Conservation (phyloP, 257 asterid species). For the Primulina eburnea region DNA sequence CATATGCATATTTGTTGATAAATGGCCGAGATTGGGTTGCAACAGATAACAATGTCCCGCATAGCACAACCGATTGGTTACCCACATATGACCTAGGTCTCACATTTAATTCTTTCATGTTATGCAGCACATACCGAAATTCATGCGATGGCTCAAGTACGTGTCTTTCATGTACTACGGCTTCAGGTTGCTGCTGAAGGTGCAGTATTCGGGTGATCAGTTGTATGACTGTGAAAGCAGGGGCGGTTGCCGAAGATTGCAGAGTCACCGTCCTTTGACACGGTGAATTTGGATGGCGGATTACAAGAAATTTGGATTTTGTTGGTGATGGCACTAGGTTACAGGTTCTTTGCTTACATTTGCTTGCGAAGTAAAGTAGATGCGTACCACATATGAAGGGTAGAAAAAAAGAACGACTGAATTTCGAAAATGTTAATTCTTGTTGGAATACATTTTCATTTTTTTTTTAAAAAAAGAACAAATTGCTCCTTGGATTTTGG, state of each 20-base stretch:
- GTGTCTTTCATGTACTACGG: slow-evolving; percentile 88
- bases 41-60: background rate
- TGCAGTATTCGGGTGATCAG: slow-evolving; percentile 73
- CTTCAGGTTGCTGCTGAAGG: slow-evolving; percentile 80
- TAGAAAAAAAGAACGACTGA: background rate
- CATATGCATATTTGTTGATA: background rate
- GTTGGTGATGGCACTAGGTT: slow-evolving; percentile 76
- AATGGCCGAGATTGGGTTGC: background rate
- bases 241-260: slow-evolving; percentile 65
- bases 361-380: slow-evolving; percentile 61
- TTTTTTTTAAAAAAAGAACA: background rate
- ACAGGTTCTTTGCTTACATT: slow-evolving; percentile 63
- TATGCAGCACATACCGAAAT: slow-evolving; percentile 73
- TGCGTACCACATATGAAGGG: slow-evolving; percentile 40
- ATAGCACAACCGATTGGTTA: background rate
- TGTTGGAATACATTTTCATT: background rate
- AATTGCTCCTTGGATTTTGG: background rate
- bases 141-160: slow-evolving; percentile 88
- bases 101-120: too few species aligned
- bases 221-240: slow-evolving; percentile 67
- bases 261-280: slow-evolving; percentile 86
- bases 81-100: too few species aligned
- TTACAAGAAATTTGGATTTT: slow-evolving; percentile 76
- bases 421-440: background rate
- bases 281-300: slow-evolving; percentile 68